Base-by-base conservation (phyloP, 441 rosid species). In the Euphorbia corollata region DNA sequence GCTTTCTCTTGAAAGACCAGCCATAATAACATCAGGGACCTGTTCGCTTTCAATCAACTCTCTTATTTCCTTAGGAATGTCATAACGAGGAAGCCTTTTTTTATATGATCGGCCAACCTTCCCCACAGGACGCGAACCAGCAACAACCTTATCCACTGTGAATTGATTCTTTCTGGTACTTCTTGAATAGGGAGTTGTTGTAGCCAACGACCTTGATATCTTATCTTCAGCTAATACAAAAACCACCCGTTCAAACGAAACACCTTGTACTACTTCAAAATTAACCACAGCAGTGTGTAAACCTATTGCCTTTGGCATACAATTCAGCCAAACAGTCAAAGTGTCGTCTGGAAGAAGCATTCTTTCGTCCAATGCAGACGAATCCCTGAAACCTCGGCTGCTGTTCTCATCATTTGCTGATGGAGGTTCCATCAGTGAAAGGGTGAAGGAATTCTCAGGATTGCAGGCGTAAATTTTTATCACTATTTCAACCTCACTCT, bases 251-350 rank as follows among this genome's bases (percentile, higher is more conserved):
- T 86, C 91, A 15, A 86, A 67, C 63, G 74, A 68, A 24, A 77
- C 84, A 64, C 73, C 74, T 5, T 74, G n/a, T n/a, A n/a, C 84
- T 9, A 75, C 70, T 63, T 84, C 83, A 74, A 86, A 86, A 63
- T 81, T 76, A 38, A 84, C 75, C 1, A 79, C 75, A 10, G 88
- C 64, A 34, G 82, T 79, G 72, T 80, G 78, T 78, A 86, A 62
- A n/a, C 91, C 91, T 69, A 86, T 70, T 23, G 77, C 91, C 65
- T 69, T 74, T 0, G 88, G 87, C 58, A 77, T 84, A 80, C 91
- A 86, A 67, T 87, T 84, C 41, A 86, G 63, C 91, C 91, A 86
- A 60, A 86, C 20, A 16, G 78, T 81, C 41, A 84, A 68, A 9
- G 73, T 74, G 63, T 81, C 77, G 1, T 36, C 43, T 0, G 92